Evolutionary conservation across 176 grass and related monocot species (phyloP), one percentile per base, ranked within the genome.

Genomic region (Themeda triandra): DNA sequence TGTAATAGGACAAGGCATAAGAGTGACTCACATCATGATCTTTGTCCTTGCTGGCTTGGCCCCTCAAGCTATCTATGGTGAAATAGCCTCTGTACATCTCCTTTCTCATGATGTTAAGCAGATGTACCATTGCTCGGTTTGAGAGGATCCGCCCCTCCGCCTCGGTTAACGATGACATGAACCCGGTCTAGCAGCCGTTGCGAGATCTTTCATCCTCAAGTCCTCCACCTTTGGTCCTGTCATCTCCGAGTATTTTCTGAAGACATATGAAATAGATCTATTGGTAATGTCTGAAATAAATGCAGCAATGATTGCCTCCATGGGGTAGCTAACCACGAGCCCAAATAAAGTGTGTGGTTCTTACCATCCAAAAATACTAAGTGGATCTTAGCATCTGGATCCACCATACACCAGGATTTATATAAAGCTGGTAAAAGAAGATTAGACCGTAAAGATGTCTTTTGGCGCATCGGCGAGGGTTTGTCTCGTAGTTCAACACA

Each of bases 81-180:
- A 39, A 28, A 25, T 71, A 45, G 6, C 69, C 69, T 45, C 11
- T 71, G n/a, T 71, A 71, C 69, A 71, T 71, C 69, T 71, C 69
- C 12, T 71, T 71, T 13, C 40, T 45, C 39, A 45, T 3, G 13
- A 71, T 59, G 54, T n/a, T 59, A 23, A 59, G 54, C 23, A n/a
- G 23, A 24, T 59, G 21, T 11, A 59, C 54, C 69, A 72, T 72
- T 27, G n/a, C 40, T 45, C 24, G 69, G 24, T 71, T 44, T 27
- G 69, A 15, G 69, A 44, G 27, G 69, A 13, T 0, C 37, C 13
- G 5, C n/a, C 23, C 69, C n/a, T 72, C 69, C 1, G 40, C 23
- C n/a, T 71, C n/a, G 40, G n/a, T 45, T 37, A 5, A 72, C 6
- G 24, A 41, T 46, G 13, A 28, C 5, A 3, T 6, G 23, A 27